Evolutionary conservation across 352 stramenopile genomes (phyloP), one percentile per base, ranked within the genome.

Genomic region (Aphanomyces astaci): DNA sequence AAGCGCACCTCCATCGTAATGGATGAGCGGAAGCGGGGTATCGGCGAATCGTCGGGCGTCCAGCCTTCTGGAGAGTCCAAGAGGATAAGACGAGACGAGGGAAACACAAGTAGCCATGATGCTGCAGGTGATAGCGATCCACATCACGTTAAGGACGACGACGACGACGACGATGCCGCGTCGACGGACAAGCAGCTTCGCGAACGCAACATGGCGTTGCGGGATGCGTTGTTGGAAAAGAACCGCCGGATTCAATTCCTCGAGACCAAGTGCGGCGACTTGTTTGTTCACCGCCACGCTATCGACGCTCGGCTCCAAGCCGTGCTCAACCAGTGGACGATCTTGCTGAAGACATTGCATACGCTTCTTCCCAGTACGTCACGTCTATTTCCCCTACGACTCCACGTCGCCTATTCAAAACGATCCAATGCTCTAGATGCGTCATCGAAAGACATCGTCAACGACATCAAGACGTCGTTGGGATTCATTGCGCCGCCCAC

Each of bases 161-260:
- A 54, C 11, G 33, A 51, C 17, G 43, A 59, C 25, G 62, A 59
- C 4, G 46, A 57, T 3, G 40, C 19, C 11, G 25, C 22, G n/a
- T 32, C 36, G 51, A 57, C 62, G 17, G 62, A 68, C 51, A 68
- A 68, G 45, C 62, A 59, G 48, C 43, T 94, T 53, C 77, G 75
- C 15, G 79, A 91, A 64, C 81, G 81, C 51, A 94, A 94, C 74
- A 78, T 76, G 52, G 82, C 83, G 39, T 69, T 94, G 76, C 78
- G 81, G 70, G 76, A 91, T 39, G 81, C 91, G 30, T 70, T 92
- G 68, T 75, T 77, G 54, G 86, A 94, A 70, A 94, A 94, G 69
- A 94, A 92, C 68, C 82, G 84, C 11, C 83, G 86, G 4, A 89
- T 92, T 33, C 48, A 72, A 36, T 91, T 86, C 48, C 56, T 94